Base-by-base conservation (phyloP, 2,329 filamentous ascomycete species). In the Pseudogymnoascus sp. region DNA sequence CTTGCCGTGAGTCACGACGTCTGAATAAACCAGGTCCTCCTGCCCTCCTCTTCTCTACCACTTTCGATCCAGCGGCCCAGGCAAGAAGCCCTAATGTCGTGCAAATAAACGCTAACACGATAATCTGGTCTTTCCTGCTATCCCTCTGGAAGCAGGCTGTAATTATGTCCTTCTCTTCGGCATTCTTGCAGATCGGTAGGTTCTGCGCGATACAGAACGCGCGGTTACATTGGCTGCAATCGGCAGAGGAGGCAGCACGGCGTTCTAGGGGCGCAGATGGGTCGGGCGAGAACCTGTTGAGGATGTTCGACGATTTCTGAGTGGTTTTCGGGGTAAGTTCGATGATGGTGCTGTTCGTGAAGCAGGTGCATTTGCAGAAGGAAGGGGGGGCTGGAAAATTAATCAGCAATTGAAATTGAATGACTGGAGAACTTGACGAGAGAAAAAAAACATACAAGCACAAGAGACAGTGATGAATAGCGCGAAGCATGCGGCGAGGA, bases 351-450 rank as follows among this genome's bases (percentile, higher is more conserved):
- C 81, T 84, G 74, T 86, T 86, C 66, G 81, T 82, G 74, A 84
- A 84, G 74, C 83, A 86, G 65, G 82, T 86, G 74, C 83, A 86
- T 77, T 86, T 86, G 77, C 83, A 86, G 70, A 86, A 86, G 1
- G 80, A 82, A 15, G 82, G 82, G 41, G 82, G 79, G 30, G 79
- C 82, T 85, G 67, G 12, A 34, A 28, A 28, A n/a, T 19, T 59
- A 64, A 57, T 71, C 63, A 69, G 69, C 61, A 9, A 63, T 18
- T 52, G 45, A 33, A 21, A 37, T n/a, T 33, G 10, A 10, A 35
- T 35, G 3, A 15, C 26, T 1, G 38, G 33, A 58, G 41, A 30
- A 35, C 3, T 28, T 8, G 1, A 34, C 28, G 10, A 18, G 10
- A 18, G 12, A 61, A 30, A 18, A 37, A 9, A 37, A 19, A 65